Percentiles rank a stretch among this genome's conserved stretches.
Evolutionary conservation across 768 basidiomycete species (phyloP).

Genomic region (Mycena kentingensis): DNA sequence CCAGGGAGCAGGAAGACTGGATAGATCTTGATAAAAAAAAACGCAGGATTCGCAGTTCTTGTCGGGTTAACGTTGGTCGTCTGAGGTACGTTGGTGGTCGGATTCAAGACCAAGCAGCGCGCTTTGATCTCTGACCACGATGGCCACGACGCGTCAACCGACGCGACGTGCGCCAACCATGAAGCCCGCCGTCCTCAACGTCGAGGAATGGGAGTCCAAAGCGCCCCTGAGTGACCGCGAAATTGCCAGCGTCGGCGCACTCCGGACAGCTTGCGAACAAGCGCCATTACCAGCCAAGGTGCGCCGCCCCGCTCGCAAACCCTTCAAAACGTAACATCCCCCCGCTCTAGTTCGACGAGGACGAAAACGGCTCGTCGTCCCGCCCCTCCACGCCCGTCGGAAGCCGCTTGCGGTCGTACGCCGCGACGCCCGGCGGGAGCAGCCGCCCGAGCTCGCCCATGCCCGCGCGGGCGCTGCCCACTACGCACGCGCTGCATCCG

Average conservation of each 20-base stretch:
- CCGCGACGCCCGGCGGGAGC: slow-evolving; percentile 20
- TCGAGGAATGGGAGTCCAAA: slow-evolving; percentile 92
- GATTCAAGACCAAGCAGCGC: no score
- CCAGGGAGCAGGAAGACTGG: no score
- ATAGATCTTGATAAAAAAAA: no score
- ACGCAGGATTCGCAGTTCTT: no score
- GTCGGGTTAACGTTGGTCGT: no score
- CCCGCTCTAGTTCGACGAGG: slow-evolving; percentile 23
- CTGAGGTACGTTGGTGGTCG: no score
- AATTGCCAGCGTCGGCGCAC: slow-evolving; percentile 58
- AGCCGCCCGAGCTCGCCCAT: slow-evolving; percentile 18
- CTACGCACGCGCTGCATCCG: slow-evolving; percentile 65
- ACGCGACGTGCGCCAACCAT: not conserved
- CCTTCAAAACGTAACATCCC: slow-evolving; percentile 24
- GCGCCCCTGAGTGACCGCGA: slow-evolving; percentile 76
- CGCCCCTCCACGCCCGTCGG: slow-evolving; percentile 41
- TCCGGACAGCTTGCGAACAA: slow-evolving; percentile 64
- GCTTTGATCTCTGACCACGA: no score
- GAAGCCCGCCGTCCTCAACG: slow-evolving; percentile 50
- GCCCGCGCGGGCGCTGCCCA: slow-evolving; percentile 22
- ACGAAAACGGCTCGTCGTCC: slow-evolving; percentile 29
- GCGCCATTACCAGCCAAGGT: slow-evolving; percentile 79
- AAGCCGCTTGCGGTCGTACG: slow-evolving; percentile 10
- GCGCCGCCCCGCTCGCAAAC: slow-evolving; percentile 15
- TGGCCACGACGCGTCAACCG: slow-evolving; percentile 11